Conservation (phyloP, 495 filamentous ascomycete species). For the Aspergillus nanangensis region DNA sequence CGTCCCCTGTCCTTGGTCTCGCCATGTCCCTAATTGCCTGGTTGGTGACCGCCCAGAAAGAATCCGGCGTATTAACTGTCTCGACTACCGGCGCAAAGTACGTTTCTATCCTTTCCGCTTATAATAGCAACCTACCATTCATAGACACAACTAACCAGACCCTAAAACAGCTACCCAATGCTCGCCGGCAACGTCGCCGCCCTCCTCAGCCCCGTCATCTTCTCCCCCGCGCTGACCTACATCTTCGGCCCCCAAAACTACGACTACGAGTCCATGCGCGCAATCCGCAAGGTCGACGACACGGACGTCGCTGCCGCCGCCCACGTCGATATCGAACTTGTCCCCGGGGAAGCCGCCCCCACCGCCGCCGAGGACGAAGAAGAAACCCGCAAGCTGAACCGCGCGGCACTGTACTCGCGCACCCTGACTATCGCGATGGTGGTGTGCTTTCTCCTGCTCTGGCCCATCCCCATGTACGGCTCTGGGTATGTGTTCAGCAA, state of each 20-base stretch:
- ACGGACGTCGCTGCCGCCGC: conserved; percentile 65
- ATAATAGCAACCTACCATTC: background rate
- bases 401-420: conserved; percentile 75
- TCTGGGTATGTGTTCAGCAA: conserved; percentile 82
- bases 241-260: conserved; percentile 75
- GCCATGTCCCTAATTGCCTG: conserved; percentile 75
- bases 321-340: conserved; percentile 66
- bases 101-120: conserved; percentile 12
- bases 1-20: conserved; percentile 75
- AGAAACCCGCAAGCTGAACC: conserved; percentile 64
- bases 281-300: conserved; percentile 81
- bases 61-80: conserved; percentile 71
- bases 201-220: conserved; percentile 72
- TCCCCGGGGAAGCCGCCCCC: conserved; percentile 49
- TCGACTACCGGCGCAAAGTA: conserved; percentile 71
- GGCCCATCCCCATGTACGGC: conserved; percentile 96
- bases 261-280: conserved; percentile 83
- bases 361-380: conserved; percentile 41
- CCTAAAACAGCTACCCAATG: conserved; percentile 63
- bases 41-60: conserved; percentile 81
- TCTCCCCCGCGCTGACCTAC: conserved; percentile 75
- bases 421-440: conserved; percentile 72
- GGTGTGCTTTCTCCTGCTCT: conserved; percentile 72
- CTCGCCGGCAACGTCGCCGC: conserved; percentile 81
- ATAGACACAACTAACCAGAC: conserved; percentile 1